Conservation (phyloP, 352 stramenopile species). For the Globisporangium paddicum region DNA sequence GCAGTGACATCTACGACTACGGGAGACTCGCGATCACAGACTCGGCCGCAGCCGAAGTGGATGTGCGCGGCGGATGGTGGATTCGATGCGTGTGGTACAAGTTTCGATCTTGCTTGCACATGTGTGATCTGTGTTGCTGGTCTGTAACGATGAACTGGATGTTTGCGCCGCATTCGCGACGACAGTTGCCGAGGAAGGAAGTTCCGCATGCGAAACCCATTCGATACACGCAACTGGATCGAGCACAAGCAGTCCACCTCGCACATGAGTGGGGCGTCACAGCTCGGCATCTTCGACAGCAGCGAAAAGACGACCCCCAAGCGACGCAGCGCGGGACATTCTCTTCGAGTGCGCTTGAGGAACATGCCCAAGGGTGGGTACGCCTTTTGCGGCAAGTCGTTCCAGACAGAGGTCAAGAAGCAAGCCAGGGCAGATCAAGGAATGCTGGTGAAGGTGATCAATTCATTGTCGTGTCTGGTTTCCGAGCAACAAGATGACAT, state of each 20-base stretch:
- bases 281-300: constrained; percentile 1
- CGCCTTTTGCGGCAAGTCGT: constrained; percentile 17
- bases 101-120: not conserved
- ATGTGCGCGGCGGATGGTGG: constrained; percentile 39
- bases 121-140: not conserved
- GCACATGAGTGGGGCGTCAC: constrained; percentile 15
- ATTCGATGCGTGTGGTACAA: constrained; percentile 43
- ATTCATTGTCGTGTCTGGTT: constrained; percentile 36
- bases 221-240: constrained; percentile 21
- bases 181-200: constrained; percentile 30
- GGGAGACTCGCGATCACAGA: constrained; percentile 30
- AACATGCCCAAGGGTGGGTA: not conserved
- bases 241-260: constrained; percentile 22
- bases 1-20: constrained; percentile 49
- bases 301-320: not conserved
- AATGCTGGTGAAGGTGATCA: constrained; percentile 33
- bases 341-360: not conserved
- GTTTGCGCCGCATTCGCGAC: not conserved
- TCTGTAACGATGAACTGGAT: not conserved
- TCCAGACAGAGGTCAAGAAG: constrained; percentile 20
- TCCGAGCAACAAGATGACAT: constrained; percentile 40
- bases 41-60: constrained; percentile 28
- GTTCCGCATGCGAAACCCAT: constrained; percentile 26
- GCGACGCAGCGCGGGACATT: not conserved
- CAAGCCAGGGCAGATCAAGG: constrained; percentile 21